Base-by-base conservation (phyloP, 2,329 filamentous ascomycete species). In the Tothia fuscella region DNA sequence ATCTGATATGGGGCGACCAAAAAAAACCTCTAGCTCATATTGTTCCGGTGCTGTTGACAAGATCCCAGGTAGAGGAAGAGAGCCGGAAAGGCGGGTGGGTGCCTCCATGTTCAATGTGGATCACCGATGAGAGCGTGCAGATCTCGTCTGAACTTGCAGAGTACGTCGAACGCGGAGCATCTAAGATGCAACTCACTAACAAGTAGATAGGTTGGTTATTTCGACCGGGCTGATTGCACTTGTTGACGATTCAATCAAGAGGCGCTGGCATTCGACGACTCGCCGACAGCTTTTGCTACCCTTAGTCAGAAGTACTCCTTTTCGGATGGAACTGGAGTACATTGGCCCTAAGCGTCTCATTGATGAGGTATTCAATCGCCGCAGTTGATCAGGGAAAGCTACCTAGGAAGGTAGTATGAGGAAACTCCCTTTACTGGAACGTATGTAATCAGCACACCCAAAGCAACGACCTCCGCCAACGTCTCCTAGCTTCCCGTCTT, bases 191-290 rank as follows among this genome's bases (percentile, higher is more conserved):
- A 3, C 5, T n/a, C 3, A 9, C 24, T 46, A 21, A 46, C 44
- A 44, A 50, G 46, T 37, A 34, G 36, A 30, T 50, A 93, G 87
- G 59, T 80, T 93, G 49, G 80, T 96, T 48, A 74, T 96, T 48
- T 77, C 87, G 35, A 91, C 87, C n/a, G 89, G 89, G 19, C 73
- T 96, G 50, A 78, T 93, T 51, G 77, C 83, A 6, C 75, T 96
- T 33, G 81, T 93, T 39, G 89, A 96, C 56, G 86, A 96, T 63
- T 85, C 79, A 64, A 94, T 96, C 67, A 83, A 84, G 61, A 72
- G 76, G 47, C 76, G 75, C 44, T 91, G 85, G 76, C 77, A 75
- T 51, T 64, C 67, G 31, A 72, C 71, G 51, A 65, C 66, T 43
- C 61, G 61, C 43, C 67, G 67, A 13, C 65, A 66, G 39, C 58